A percentile compares a stretch with the other conserved stretches of the same genome.
Evolutionary conservation across 179 eudicot genomes (phyloP).

Genomic region (Drosera spatulata): DNA sequence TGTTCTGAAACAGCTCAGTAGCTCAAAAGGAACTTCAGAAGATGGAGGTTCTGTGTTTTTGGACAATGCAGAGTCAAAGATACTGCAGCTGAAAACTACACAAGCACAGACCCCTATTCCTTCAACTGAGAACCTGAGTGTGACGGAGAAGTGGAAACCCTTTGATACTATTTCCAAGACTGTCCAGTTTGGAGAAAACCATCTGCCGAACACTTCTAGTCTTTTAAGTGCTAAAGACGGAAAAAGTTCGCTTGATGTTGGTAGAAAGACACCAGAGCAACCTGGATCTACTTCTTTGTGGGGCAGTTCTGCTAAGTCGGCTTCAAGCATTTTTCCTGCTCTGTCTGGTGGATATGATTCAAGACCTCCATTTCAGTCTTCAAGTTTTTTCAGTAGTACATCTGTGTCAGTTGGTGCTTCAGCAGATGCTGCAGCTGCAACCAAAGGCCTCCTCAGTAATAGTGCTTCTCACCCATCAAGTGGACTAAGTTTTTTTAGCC

Average conservation of each 20-base stretch:
- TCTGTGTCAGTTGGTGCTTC: conserved; percentile 12
- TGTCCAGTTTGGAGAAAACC: conserved; percentile 18
- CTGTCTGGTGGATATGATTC: conserved; percentile 16
- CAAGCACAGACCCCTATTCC: conserved; percentile 7
- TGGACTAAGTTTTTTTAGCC: conserved; percentile 15
- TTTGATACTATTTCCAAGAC: conserved; percentile 16
- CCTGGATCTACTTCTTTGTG: conserved; percentile 17
- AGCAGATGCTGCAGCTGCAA: conserved; percentile 5
- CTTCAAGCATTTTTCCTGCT: conserved; percentile 17
- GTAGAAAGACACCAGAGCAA: conserved; percentile 17
- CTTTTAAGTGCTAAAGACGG: conserved; percentile 5
- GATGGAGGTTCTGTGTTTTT: conserved; percentile 7
- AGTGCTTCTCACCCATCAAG: conserved; percentile 17
- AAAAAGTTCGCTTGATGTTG: conserved; percentile 6
- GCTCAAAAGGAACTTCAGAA: conserved; percentile 10
- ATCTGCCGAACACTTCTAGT: conserved; percentile 11
- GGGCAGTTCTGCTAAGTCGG: conserved; percentile 6
- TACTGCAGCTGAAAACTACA: conserved; percentile 15
- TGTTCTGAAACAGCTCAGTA: conserved; percentile 12
- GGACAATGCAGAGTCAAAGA: conserved; percentile 12
- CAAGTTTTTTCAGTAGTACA: conserved; percentile 14
- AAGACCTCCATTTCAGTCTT: conserved; percentile 15
- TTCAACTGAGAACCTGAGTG: conserved; percentile 6
- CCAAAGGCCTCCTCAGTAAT: conserved; percentile 20
- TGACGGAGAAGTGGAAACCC: conserved; percentile 13